Evolutionary conservation across 169 alveolate species (phyloP), one percentile per base, ranked within the genome.

Genomic region (Cryptosporidium sp.): DNA sequence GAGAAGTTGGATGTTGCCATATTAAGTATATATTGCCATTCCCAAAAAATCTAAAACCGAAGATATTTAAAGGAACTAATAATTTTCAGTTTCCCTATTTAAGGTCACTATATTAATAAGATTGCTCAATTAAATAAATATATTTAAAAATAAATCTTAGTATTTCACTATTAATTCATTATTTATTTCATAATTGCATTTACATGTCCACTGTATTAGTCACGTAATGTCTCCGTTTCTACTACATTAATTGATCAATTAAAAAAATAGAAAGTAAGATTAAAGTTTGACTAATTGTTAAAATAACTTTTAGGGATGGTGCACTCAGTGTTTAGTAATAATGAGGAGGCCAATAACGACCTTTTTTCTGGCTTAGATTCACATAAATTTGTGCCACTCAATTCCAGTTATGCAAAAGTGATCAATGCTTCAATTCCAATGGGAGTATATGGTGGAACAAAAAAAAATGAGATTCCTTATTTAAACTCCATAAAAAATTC

Each of bases 371-470:
- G 75, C 6, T 62, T 18, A 29, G 68, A 80, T 39, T 33, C 65
- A 31, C 59, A 80, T 50, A 80, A 58, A 48, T 80, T 80, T 48
- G 80, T 80, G 2, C 89, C 67, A 31, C 52, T 80, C 21, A 65
- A 80, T 62, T 48, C 75, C 9, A 58, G 39, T 12, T 39, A 62
- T 7, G 75, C 75, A 29, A 80, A 80, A 26, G 51, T 62, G 26
- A 65, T 80, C 37, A 80, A 80, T 12, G 51, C 51, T 43, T 23
- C 75, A 18, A 33, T 80, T 4, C 89, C 89, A 9, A 37, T 80
- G 58, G 89, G 89, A 52, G 51, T 80, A 14, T 80, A 80, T 62
- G 75, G 75, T 12, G 75, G 89, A n/a, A 43, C 21, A n/a, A 41
- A 80, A 62, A 65, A 80, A 65, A 58, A 62, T 59, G 69, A 43